These are phyloP conservation scores for Penicillium sp. DNA, from an alignment of 2,329 filamentous ascomycete genomes.

Conservation along the genomic window DNA sequence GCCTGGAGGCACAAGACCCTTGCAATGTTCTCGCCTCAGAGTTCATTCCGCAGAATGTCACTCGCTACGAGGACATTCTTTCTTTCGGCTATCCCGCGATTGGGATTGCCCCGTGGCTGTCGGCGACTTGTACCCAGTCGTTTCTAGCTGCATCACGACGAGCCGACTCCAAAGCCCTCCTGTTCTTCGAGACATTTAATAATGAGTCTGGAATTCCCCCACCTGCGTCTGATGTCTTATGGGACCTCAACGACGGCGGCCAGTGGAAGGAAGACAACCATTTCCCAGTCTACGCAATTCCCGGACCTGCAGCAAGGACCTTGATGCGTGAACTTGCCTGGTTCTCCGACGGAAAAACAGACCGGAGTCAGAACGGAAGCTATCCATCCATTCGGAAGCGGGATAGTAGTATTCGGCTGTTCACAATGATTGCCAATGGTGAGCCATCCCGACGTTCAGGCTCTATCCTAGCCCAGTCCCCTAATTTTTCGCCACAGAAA, in stretches of 20 bases:
- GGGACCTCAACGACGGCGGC: constrained; percentile 70
- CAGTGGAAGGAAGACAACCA: constrained; percentile 71
- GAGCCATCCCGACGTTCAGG: constrained; percentile 11
- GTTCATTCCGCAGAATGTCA: constrained; percentile 76
- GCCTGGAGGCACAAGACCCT: constrained; percentile 58
- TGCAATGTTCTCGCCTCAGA: constrained; percentile 65
- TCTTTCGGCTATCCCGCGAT: constrained; percentile 70
- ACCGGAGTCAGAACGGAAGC: constrained; percentile 36
- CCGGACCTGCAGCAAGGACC: constrained; percentile 64
- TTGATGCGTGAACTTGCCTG: constrained; percentile 72
- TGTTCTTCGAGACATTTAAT: constrained; percentile 57
- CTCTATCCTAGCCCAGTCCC: constrained; percentile 42
- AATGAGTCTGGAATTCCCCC: constrained; percentile 63
- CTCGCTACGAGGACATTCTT: constrained; percentile 68
- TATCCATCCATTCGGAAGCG: constrained; percentile 26
- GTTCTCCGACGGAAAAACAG: constrained; percentile 75
- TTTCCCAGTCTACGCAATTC: constrained; percentile 82
- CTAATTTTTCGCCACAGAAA: constrained; percentile 39
- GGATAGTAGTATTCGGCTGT: constrained; percentile 44
- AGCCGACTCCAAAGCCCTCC: constrained; percentile 61
- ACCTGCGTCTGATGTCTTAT: constrained; percentile 62
- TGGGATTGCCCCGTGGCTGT: constrained; percentile 85
- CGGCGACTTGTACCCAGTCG: constrained; percentile 67
- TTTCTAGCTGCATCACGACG: constrained; percentile 67
- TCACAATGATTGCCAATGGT: constrained; percentile 53